Evolutionary conservation across 2,329 filamentous ascomycete species (phyloP), one percentile per base, ranked within the genome.

Genomic region (Decorospora gaudefroyi): DNA sequence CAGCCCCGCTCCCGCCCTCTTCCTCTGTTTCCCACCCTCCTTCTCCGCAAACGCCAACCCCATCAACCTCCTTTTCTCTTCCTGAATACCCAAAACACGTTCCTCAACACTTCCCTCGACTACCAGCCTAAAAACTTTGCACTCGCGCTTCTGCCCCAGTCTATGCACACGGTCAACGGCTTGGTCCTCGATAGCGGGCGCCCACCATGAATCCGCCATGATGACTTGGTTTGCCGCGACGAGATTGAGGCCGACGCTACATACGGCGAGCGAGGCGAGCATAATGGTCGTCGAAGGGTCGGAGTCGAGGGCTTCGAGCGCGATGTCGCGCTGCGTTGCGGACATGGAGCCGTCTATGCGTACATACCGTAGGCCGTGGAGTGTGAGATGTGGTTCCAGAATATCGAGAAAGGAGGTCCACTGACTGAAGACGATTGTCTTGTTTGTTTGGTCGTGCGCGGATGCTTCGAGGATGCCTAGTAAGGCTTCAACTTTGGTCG

Each of bases 141-240:
- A 90, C 49, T 85, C 80, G 25, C 87, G 80, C 52, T 79, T 91
- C 72, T 96, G 91, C 0, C 90, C 90, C 0, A 96, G 77, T 0
- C 90, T 80, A 65, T 96, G 88, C 5, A 96, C 90, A 4, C 90
- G 85, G 64, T 96, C 90, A 2, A 95, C 80, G 3, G 91, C 91
- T 66, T 96, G 90, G 57, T 95, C 90, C 69, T 96, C 90, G 42
- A 96, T 93, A 1, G 90, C 90, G 0, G 90, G 90, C 1, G 90
- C 90, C 70, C 90, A 96, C 90, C 89, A 96, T 46, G 82, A 87
- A 68, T 96, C 90, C 0, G 83, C 82, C 13, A 96, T 76, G 31
- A 96, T 83, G 46, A 95, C 88, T 5, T 90, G 90, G 59, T 93
- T 90, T 0, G 90, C 90, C 0, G 88, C 84, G 0, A 91, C 88